Percentiles rank a stretch among this genome's conserved stretches.
phyloP scores from a whole-genome alignment of 257 asterid species.

The Orobanche coerulescens region DNA sequence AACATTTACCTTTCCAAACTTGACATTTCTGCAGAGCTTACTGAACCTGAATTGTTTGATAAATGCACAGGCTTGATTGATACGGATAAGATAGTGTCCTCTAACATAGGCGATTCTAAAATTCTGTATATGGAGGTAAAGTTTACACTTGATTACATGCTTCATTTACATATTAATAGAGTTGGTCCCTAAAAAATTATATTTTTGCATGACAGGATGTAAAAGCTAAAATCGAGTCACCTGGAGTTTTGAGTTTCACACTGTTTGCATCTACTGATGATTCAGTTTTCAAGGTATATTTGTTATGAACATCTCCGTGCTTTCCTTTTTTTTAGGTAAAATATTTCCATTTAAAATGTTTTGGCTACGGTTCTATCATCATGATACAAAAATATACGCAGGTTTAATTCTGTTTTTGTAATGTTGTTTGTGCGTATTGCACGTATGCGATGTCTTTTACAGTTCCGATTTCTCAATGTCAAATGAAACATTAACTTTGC shows the following conservation, averaged over 20 bases:
- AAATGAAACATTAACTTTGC: too few species aligned
- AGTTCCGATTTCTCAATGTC: too few species aligned
- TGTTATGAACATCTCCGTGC: background rate
- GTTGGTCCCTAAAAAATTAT: background rate
- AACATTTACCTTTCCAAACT: slow-evolving; percentile 67
- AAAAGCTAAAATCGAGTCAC: slow-evolving; percentile 30
- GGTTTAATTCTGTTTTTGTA: background rate
- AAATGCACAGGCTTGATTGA: slow-evolving; percentile 47
- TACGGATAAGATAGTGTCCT: slow-evolving; percentile 30
- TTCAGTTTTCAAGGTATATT: slow-evolving; percentile 68
- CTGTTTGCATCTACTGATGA: slow-evolving; percentile 49
- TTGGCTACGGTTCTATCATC: background rate
- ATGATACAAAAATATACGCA: background rate
- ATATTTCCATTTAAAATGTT: background rate
- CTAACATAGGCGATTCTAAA: slow-evolving; percentile 38
- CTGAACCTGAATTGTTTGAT: slow-evolving; percentile 57
- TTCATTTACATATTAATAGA: background rate
- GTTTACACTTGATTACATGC: background rate
- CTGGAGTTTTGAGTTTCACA: slow-evolving; percentile 28
- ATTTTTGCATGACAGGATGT: slow-evolving; percentile 37
- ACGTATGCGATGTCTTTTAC: background rate
- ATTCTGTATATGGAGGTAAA: slow-evolving; percentile 64
- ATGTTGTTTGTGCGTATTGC: background rate
- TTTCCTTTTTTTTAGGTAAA: background rate
- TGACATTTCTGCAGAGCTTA: slow-evolving; percentile 78